phyloP scores from a whole-genome alignment of 306 rosid species.

The Vigna hirtella region DNA sequence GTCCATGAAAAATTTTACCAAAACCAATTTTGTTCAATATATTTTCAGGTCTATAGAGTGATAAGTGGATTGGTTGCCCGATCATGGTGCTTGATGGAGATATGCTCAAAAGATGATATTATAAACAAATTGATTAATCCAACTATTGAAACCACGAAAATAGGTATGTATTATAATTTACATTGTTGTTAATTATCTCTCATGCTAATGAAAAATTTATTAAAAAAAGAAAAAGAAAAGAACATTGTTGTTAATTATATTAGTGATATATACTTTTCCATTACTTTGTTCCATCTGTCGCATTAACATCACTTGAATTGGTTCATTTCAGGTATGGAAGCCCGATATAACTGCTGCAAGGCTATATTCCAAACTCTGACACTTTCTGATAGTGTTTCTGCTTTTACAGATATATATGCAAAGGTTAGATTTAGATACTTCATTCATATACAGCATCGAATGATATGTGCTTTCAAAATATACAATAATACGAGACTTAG shows the following conservation, averaged over 20 bases:
- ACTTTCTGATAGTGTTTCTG: conserved; percentile 58
- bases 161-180: conserved; percentile 62
- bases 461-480: too few relatives aligned
- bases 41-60: conserved; percentile 77
- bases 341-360: conserved; percentile 82
- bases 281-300: conserved; percentile 6
- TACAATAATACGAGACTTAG: too few relatives aligned
- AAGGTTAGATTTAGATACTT: conserved; percentile 61
- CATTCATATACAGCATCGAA: neutral
- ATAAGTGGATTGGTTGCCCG: conserved; percentile 83
- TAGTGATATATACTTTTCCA: neutral
- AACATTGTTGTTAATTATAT: neutral
- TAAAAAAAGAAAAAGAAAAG: too few relatives aligned
- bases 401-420: conserved; percentile 58
- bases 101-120: conserved; percentile 83
- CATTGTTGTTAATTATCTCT: neutral
- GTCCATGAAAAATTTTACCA: conserved; percentile 4
- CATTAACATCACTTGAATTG: neutral
- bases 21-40: conserved; percentile 19
- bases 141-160: conserved; percentile 71
- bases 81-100: conserved; percentile 90
- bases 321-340: conserved; percentile 81
- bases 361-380: conserved; percentile 63
- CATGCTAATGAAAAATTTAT: too few relatives aligned
- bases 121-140: conserved; percentile 66